A percentile compares a stretch with the other conserved stretches of the same genome.
These are phyloP conservation scores for Mycena rebaudengoi DNA, from an alignment of 768 basidiomycete genomes.

Conservation along the genomic window DNA sequence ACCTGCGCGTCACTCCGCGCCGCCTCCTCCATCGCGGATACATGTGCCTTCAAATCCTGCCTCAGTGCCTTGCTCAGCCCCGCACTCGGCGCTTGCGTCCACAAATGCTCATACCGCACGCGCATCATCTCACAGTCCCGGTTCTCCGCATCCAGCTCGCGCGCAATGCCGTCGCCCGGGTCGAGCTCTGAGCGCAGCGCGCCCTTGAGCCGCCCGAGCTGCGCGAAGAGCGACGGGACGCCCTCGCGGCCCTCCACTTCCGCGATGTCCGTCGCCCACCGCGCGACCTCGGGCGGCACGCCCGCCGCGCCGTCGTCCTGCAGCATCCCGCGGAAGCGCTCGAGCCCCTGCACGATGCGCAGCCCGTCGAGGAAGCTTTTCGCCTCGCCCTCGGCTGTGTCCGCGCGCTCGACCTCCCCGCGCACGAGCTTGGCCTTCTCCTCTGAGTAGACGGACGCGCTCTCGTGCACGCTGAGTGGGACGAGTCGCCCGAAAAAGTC, in stretches of 20 bases:
- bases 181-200: conserved; percentile 70
- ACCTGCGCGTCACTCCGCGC: conserved; percentile 83
- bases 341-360: conserved; percentile 76
- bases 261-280: conserved; percentile 79
- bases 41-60: conserved; percentile 82
- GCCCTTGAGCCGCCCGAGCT: conserved; percentile 67
- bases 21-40: conserved; percentile 78
- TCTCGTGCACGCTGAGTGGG: conserved; percentile 94
- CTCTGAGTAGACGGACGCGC: conserved; percentile 95
- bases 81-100: conserved; percentile 88
- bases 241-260: conserved; percentile 73
- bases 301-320: conserved; percentile 73
- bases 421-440: conserved; percentile 97
- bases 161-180: conserved; percentile 45
- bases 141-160: conserved; percentile 83
- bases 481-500: conserved; percentile 90
- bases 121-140: conserved; percentile 89
- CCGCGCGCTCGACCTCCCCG: conserved; percentile 87
- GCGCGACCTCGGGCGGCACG: conserved; percentile 73
- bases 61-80: conserved; percentile 74
- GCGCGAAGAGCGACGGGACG: conserved; percentile 68
- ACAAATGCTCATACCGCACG: conserved; percentile 86
- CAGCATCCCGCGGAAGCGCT: conserved; percentile 74
- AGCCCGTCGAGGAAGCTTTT: conserved; percentile 82
- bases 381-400: conserved; percentile 83